Evolutionary conservation across 2,329 filamentous ascomycete genomes (phyloP).

Genomic region (Sporothrix mexicana): DNA sequence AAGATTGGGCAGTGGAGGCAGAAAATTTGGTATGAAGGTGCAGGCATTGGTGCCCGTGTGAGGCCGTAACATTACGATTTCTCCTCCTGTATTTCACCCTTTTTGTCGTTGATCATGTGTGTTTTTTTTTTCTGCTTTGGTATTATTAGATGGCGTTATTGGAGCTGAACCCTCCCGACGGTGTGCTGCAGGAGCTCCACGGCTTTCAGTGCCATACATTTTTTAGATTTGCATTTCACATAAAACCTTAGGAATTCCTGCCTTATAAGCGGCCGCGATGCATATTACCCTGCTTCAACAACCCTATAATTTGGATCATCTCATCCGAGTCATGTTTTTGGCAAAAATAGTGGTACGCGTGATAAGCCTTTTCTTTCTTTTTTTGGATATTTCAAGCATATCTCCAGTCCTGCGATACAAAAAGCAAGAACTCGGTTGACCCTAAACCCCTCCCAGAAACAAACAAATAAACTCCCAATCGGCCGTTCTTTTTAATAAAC

Average conservation of each 20-base stretch:
- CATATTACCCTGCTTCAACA: no score
- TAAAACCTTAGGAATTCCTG: no score
- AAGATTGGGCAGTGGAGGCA: constrained; percentile 77
- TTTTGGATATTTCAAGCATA: constrained; percentile 28
- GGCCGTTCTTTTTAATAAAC: constrained; percentile 28
- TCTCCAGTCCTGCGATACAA: constrained; percentile 31
- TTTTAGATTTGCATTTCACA: no score
- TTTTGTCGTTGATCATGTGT: neutral
- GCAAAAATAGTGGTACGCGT: neutral
- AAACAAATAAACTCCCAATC: constrained; percentile 37
- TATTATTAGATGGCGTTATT: no score
- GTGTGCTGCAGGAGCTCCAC: no score
- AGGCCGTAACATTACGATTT: constrained; percentile 47
- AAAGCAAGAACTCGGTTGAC: constrained; percentile 32
- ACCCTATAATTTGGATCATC: no score
- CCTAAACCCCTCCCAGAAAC: constrained; percentile 33
- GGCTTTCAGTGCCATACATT: no score
- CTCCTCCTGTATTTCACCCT: neutral
- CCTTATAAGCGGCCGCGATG: no score
- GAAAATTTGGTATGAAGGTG: constrained; percentile 71
- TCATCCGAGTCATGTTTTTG: neutral
- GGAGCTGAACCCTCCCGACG: no score
- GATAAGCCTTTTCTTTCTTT: constrained; percentile 28
- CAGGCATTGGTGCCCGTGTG: constrained; percentile 72
- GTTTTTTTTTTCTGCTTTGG: neutral